phyloP scores from a whole-genome alignment of 192 early-diverging fungal genomes.

The Cladochytrium replicatum region DNA sequence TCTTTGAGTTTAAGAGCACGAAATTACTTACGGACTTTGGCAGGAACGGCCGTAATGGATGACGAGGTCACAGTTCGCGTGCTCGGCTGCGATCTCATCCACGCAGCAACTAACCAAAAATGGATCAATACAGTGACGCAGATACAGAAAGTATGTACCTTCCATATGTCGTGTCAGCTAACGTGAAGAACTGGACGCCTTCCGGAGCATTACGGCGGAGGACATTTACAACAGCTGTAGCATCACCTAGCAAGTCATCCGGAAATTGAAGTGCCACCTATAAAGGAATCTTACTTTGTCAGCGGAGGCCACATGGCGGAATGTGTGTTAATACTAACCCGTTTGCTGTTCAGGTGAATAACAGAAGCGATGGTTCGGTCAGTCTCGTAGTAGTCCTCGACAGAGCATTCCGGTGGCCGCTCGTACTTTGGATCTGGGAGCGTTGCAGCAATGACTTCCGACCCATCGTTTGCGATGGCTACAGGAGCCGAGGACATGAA shows the following conservation, averaged over 20 bases:
- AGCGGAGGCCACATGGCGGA: too few relatives aligned
- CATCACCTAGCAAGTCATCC: slow-evolving; percentile 67
- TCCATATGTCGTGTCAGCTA: slow-evolving; percentile 95
- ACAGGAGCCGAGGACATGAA: too few relatives aligned
- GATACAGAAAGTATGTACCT: slow-evolving; percentile 23
- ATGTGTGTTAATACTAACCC: too few relatives aligned
- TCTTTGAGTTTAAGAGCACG: background rate
- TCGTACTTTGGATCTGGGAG: too few relatives aligned
- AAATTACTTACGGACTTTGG: slow-evolving; percentile 55
- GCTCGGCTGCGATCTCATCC: slow-evolving; percentile 92
- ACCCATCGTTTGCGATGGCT: too few relatives aligned
- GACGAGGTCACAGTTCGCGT: slow-evolving; percentile 74
- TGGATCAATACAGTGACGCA: background rate
- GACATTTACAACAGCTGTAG: slow-evolving; percentile 48
- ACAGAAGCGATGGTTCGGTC: too few relatives aligned
- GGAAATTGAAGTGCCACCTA: slow-evolving; percentile 99
- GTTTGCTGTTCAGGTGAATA: too few relatives aligned
- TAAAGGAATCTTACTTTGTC: too few relatives aligned
- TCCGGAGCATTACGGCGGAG: slow-evolving; percentile 22
- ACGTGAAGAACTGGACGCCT: slow-evolving; percentile 49
- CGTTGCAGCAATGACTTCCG: too few relatives aligned
- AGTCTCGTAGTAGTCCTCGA: too few relatives aligned
- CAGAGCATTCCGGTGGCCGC: too few relatives aligned
- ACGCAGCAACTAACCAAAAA: slow-evolving; percentile 73
- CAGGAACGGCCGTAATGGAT: slow-evolving; percentile 95